Evolutionary conservation across 108 stramenopile species (phyloP), one percentile per base, ranked within the genome.

Genomic region (Epithemia pelagica): DNA sequence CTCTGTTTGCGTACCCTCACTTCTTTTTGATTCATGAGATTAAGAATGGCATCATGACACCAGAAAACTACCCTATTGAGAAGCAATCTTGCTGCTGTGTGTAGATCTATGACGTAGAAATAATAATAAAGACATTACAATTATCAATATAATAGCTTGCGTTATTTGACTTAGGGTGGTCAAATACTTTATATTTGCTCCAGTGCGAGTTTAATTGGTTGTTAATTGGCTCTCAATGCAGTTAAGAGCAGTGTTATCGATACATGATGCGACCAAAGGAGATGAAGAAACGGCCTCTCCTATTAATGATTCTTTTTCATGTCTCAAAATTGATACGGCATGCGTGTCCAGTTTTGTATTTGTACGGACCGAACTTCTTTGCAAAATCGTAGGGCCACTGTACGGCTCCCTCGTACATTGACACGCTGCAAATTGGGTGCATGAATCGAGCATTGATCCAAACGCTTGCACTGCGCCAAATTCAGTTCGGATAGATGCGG

Each of bases 21-120:
- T 30, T 69, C 30, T 62, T 65, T 0, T 57, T 80, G 30, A 64
- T 58, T 29, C 54, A 73, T 32, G 74, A 75, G 26, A 59, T 75
- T 28, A 59, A 59, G 51, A 65, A 69, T 28, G 79, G 75, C 0
- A 76, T 76, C 71, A 80, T 80, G 75, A 67, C 68, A 0, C 29
- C 21, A 8, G 63, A 76, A 8, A 80, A 76, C 37, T 80, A 80
- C 59, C 61, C 62, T 24, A 15, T 46, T 46, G 75, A 76, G 51
- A 28, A 67, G 59, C 37, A 67, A 24, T 76, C 66, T 31, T 76
- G 75, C 53, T 76, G 75, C 32, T 77, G 76, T 52, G 72, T 75
- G 10, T 75, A 70, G 59, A 2, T n/a, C 10, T 10, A 15, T 46
- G 37, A 46, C 37, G 15, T 15, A 46, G 15, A 15, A 46, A 5